Evolutionary conservation across 306 rosid species (phyloP).

Genomic region (Sicyos edulis): DNA sequence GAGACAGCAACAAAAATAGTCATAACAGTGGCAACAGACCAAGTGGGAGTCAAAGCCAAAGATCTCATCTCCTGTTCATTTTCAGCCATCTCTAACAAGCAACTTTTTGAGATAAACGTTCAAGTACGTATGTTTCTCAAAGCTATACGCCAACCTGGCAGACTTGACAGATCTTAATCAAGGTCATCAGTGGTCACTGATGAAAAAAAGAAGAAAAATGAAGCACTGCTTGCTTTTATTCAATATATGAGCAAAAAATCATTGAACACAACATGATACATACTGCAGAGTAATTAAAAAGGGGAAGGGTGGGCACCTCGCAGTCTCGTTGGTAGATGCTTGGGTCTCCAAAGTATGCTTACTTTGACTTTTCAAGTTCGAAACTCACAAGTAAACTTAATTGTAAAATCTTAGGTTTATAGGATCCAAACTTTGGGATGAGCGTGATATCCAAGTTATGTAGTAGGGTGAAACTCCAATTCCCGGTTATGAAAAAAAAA

Average conservation of each 20-base stretch:
- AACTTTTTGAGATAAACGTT: conserved; percentile 17
- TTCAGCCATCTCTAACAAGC: conserved; percentile 49
- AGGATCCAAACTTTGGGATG: no score
- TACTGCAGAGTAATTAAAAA: background rate
- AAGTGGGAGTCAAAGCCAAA: conserved; percentile 94
- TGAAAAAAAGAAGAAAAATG: background rate
- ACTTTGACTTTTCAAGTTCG: no score
- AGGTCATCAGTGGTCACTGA: background rate
- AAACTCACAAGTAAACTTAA: background rate
- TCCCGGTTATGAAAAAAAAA: no score
- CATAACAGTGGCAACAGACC: conserved; percentile 97
- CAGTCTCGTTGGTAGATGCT: no score
- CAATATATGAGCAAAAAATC: background rate
- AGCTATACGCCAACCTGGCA: background rate
- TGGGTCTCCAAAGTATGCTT: no score
- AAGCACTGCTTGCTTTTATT: background rate
- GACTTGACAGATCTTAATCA: background rate
- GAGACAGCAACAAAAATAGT: conserved; percentile 82
- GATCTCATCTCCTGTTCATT: conserved; percentile 56
- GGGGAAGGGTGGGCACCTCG: no score
- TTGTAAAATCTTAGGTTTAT: no score
- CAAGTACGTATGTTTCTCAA: background rate
- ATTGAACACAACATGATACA: background rate
- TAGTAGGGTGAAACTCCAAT: no score
- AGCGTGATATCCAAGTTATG: no score